A percentile compares a stretch with the other conserved stretches of the same genome.
phyloP scores from a whole-genome alignment of 1,284 basidiomycete species.

The Sanghuangporus baumii region DNA sequence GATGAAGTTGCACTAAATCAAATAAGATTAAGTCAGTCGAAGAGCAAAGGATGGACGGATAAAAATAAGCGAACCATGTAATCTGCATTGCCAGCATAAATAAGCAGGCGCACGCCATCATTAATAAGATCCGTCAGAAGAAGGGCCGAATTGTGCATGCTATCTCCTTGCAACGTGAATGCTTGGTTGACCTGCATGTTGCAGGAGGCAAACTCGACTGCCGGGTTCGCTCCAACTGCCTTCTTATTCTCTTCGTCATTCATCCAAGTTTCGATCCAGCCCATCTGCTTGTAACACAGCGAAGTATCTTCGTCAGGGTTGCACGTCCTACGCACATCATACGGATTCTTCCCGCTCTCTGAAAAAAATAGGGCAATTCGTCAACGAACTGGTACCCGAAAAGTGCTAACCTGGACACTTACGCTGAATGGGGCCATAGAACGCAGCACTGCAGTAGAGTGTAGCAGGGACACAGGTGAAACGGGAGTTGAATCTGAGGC shows the following conservation, averaged over 20 bases:
- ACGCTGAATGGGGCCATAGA: conserved; percentile 58
- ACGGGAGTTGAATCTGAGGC: conserved; percentile 53
- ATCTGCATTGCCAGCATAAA: conserved; percentile 80
- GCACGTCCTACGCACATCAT: conserved; percentile 81
- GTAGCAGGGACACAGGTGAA: conserved; percentile 57
- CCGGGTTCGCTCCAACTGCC: conserved; percentile 66
- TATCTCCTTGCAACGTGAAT: conserved; percentile 72
- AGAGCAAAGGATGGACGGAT: not conserved
- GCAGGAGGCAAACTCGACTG: conserved; percentile 50
- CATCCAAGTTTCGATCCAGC: conserved; percentile 77
- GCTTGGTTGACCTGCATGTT: conserved; percentile 62
- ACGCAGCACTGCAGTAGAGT: conserved; percentile 56
- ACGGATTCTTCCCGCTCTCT: conserved; percentile 55
- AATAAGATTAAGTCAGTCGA: conserved; percentile 1
- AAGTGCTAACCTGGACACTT: conserved; percentile 25
- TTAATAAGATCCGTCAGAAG: conserved; percentile 74
- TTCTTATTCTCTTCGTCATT: conserved; percentile 67
- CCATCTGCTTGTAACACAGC: conserved; percentile 74
- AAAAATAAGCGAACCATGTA: conserved; percentile 21
- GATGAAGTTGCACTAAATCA: conserved; percentile 63
- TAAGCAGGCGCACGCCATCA: conserved; percentile 68
- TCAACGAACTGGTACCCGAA: not conserved
- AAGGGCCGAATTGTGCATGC: conserved; percentile 69
- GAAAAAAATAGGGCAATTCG: not conserved
- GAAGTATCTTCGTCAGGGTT: conserved; percentile 62